Evolutionary conservation across 1,284 basidiomycete genomes (phyloP).

Genomic region (Meripilus lineatus): DNA sequence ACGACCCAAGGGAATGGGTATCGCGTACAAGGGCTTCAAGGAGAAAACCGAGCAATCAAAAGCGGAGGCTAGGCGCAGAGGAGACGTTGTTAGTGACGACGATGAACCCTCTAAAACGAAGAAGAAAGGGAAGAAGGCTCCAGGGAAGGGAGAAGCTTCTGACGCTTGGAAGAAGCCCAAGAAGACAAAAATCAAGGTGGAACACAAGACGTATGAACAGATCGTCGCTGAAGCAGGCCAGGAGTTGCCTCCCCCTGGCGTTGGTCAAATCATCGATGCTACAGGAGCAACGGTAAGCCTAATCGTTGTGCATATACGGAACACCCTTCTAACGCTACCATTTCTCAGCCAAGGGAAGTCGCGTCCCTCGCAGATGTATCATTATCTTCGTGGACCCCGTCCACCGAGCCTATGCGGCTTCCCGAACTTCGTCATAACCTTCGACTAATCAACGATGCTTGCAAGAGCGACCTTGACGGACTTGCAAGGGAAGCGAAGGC

Average conservation of each 20-base stretch:
- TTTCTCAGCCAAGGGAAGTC: constrained; percentile 75
- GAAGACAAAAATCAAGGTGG: constrained; percentile 78
- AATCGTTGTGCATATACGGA: no score
- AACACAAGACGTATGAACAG: constrained; percentile 95
- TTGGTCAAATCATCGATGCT: constrained; percentile 92
- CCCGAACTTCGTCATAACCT: constrained; percentile 97
- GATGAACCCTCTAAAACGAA: constrained; percentile 51
- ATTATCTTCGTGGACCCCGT: constrained; percentile 78
- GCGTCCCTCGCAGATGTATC: constrained; percentile 78
- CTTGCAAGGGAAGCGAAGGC: constrained; percentile 87
- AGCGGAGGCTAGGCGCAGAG: constrained; percentile 71
- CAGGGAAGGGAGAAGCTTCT: constrained; percentile 51
- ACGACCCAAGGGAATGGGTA: constrained; percentile 80
- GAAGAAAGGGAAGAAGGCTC: constrained; percentile 40
- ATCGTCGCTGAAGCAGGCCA: constrained; percentile 82
- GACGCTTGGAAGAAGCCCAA: constrained; percentile 80
- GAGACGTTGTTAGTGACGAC: constrained; percentile 74
- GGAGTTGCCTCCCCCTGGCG: constrained; percentile 44
- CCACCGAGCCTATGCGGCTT: constrained; percentile 79
- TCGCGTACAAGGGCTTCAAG: constrained; percentile 82
- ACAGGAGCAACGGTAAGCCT: constrained; percentile 79
- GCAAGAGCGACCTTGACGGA: constrained; percentile 80
- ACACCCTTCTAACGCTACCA: no score
- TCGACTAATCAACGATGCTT: constrained; percentile 77
- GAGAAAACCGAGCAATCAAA: constrained; percentile 88